Percentiles rank a stretch among this genome's conserved stretches.
Evolutionary conservation across 2,329 filamentous ascomycete genomes (phyloP).

Genomic region (Apiospora saccharicola): DNA sequence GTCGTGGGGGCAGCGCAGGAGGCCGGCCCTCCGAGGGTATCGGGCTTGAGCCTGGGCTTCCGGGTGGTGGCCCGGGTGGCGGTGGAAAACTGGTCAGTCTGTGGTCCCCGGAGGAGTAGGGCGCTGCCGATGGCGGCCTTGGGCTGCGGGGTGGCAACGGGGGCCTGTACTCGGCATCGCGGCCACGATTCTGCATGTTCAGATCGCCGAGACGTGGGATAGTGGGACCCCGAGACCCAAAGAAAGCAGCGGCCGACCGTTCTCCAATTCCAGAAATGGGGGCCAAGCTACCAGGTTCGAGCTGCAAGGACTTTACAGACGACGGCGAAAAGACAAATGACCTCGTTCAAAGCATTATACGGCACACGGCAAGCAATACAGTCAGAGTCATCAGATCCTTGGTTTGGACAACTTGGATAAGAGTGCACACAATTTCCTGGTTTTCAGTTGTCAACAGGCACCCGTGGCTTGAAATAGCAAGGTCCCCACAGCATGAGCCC

Average conservation of each 20-base stretch:
- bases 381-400: not conserved
- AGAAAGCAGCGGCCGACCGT: not conserved
- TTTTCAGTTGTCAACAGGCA: constrained; percentile 16
- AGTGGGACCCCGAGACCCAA: not conserved
- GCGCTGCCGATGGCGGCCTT: not conserved
- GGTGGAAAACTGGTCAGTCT: constrained; percentile 4
- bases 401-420: not conserved
- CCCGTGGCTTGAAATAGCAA: constrained; percentile 6
- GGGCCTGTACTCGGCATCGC: not conserved
- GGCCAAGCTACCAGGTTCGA: not conserved
- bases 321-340: not conserved
- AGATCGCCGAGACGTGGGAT: not conserved
- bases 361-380: not conserved
- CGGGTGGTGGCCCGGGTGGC: not conserved
- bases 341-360: not conserved
- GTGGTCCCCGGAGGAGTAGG: not conserved
- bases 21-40: not conserved
- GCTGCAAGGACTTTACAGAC: not conserved
- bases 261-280: not conserved
- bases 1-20: not conserved
- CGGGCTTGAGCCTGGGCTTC: not conserved
- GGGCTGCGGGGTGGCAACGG: constrained; percentile 11
- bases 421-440: not conserved
- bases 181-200: constrained; percentile 3
- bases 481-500: constrained; percentile 4